Base-by-base conservation (phyloP, 1,139 yeast species). In the Debaryomyces sp. region DNA sequence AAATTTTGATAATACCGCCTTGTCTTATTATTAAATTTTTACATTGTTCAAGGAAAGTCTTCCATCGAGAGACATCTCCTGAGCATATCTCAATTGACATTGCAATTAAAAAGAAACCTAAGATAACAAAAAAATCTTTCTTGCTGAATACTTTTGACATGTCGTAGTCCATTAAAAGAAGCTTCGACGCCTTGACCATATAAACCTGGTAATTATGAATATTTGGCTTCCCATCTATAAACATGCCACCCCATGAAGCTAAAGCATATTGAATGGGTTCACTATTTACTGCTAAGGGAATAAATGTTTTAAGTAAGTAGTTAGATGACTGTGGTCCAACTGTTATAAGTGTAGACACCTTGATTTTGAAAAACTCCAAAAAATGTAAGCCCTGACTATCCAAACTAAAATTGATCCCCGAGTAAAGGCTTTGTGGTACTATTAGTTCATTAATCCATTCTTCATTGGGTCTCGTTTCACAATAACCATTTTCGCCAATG, bases 1-100 rank as follows among this genome's bases (percentile, higher is more conserved):
- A 46, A 9, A 64, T 45, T 9, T 47, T 41, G 5, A 30, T 35
- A 10, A 69, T 53, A 3, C 78, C 78, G 1, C 81, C 81, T 44
- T 63, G 64, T 13, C 53, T 51, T 13, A 48, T 44, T 18, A 68
- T 50, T 21, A 69, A 45, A 9, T 51, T 50, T 35, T 54, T 57
- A 29, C 67, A 59, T 40, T 58, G 53, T 15, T 48, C 44, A 45
- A 68, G 65, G 13, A 56, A 37, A 10, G 54, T 56, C 47, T 66
- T 64, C 82, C 82, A 78, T 41, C 66, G 57, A 13, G 55, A 54
- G 2, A 73, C 73, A 55, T 77, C 81, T 4, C 82, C 82, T 2
- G 73, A 65, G 42, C 78, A 75, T 3, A 77, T 66, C 45, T 65
- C 64, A 12, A 63, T 30, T n/a, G 41, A 38, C 32, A 38, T 26